phyloP scores from a whole-genome alignment of 2,329 filamentous ascomycete genomes.

The Diaporthe ampelina region DNA sequence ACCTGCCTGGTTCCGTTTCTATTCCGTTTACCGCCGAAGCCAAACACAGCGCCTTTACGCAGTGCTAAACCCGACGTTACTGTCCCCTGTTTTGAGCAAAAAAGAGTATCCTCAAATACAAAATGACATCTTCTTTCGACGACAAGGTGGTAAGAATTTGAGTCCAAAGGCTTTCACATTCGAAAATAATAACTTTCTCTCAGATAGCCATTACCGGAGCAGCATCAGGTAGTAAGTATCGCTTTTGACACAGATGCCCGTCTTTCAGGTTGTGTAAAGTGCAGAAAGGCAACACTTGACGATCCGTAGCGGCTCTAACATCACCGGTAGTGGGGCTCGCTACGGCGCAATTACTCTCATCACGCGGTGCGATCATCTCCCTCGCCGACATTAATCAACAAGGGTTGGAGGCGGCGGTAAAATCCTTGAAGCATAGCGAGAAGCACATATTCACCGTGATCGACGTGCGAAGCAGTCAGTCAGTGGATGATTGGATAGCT shows the following conservation, averaged over 20 bases:
- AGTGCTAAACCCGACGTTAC: too few species aligned
- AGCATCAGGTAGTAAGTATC: background rate
- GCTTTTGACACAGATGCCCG: too few species aligned
- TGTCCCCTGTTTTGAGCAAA: background rate
- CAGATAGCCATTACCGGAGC: conserved; percentile 5
- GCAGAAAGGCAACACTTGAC: too few species aligned
- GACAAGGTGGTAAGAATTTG: conserved; percentile 4
- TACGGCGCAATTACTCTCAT: background rate
- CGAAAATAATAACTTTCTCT: background rate
- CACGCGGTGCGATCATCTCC: conserved; percentile 3
- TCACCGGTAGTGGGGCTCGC: background rate
- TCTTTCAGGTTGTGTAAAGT: too few species aligned
- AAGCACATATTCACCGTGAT: conserved; percentile 9
- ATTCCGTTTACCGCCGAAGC: too few species aligned
- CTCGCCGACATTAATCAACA: conserved; percentile 3
- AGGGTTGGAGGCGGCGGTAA: background rate
- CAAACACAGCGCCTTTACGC: too few species aligned
- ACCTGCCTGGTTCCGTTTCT: too few species aligned
- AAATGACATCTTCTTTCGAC: conserved; percentile 6
- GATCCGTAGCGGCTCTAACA: too few species aligned
- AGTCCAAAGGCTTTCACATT: background rate
- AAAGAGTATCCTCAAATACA: background rate
- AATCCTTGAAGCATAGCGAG: background rate
- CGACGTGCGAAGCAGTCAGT: conserved; percentile 6
- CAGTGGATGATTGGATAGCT: background rate